Evolutionary conservation across 1,284 basidiomycete species (phyloP), one percentile per base, ranked within the genome.

Genomic region (Marasmius sp.): DNA sequence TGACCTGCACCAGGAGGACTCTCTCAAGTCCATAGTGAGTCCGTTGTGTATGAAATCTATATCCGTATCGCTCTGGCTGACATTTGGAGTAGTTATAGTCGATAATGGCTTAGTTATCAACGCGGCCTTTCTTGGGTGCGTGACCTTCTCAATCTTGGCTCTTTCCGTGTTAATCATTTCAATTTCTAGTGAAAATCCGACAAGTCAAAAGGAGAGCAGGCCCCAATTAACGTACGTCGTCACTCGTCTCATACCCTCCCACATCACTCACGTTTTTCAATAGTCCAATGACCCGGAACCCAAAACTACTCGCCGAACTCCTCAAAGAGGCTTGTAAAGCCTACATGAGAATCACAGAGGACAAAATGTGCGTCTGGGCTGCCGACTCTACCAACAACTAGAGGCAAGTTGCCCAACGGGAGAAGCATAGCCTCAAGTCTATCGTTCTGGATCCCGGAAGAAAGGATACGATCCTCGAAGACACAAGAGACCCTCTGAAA

Each of bases 381-480:
- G 82, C 84, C 2, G 80, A 62, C 61, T 75, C 74, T 10, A 59
- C 58, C 22, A 77, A 81, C 62, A 72, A 72, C 66, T 91, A 88
- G 88, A 76, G 77, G 22, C 77, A 79, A 58, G 77, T 86, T 22
- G 79, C 85, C 6, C 80, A 80, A 10, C 82, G 87, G 27, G 81
- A 84, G 27, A 90, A 90, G 70, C 82, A 89, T 1, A 79, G 86
- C 16, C 72, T 89, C 54, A 75, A 75, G 14, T 90, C 88, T 1
- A 87, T 91, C 65, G 81, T 91, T 50, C 75, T 91, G 11, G 88
- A 90, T 59, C 83, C 82, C 7, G 87, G 87, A 0, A 76, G 88
- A 57, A 85, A 85, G 61, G 85, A 91, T 36, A 67, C 85, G 11
- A 73, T 92, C 0, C 66, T 91, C 6, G 78, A 85, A 9, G 90